A percentile compares a stretch with the other conserved stretches of the same genome.
These are phyloP conservation scores for Hysterangium stoloniferum DNA, from an alignment of 768 basidiomycete genomes.

Conservation along the genomic window DNA sequence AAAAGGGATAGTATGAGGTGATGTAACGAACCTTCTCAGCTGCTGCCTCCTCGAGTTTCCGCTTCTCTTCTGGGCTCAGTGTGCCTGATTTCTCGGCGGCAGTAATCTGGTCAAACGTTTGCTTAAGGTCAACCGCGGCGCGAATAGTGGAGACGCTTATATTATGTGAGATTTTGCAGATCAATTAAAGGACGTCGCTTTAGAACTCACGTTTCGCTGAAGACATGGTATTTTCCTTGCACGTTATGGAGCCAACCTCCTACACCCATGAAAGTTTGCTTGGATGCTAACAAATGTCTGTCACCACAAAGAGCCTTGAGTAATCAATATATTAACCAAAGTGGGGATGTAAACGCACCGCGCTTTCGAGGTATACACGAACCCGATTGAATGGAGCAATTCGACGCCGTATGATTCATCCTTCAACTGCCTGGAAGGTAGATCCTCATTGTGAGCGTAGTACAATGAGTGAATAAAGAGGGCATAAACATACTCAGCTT, in stretches of 20 bases:
- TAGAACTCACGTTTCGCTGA: conserved; percentile 76
- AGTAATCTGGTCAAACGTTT: conserved; percentile 86
- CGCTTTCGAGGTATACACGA: conserved; percentile 75
- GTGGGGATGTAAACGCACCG: background rate
- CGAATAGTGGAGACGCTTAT: conserved; percentile 74
- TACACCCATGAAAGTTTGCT: conserved; percentile 64
- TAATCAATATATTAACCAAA: background rate
- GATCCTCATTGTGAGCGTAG: background rate
- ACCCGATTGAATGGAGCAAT: conserved; percentile 77
- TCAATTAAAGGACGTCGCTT: background rate
- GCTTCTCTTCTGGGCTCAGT: conserved; percentile 68
- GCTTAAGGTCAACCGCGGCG: conserved; percentile 82
- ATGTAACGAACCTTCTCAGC: conserved; percentile 60
- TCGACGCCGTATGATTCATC: conserved; percentile 84
- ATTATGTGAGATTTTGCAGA: background rate
- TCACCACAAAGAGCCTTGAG: background rate
- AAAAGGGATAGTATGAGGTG: background rate
- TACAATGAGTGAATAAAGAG: background rate
- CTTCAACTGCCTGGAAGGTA: conserved; percentile 56
- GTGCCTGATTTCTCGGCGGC: conserved; percentile 84
- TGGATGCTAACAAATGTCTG: conserved; percentile 74
- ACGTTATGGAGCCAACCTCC: conserved; percentile 93
- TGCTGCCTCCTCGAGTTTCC: conserved; percentile 81
- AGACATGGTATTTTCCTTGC: conserved; percentile 86
- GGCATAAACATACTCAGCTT: conserved; percentile 60